Conservation (phyloP, 106 monocot genomes). For the Alisma plantagoaquatica region DNA sequence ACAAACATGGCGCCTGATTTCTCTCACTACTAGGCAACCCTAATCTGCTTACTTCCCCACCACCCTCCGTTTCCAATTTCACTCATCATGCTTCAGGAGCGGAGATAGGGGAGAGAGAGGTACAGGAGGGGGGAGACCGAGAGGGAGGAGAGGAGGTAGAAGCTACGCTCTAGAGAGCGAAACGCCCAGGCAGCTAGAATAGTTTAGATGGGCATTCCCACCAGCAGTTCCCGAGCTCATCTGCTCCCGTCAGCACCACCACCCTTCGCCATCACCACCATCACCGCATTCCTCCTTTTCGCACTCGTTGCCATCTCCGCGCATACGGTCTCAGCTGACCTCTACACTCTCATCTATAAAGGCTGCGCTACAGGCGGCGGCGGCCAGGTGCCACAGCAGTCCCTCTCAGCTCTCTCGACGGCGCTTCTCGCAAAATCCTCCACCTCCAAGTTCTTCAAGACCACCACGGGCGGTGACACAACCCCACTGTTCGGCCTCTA, state of each 20-base stretch:
- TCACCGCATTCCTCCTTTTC: conserved; percentile 2
- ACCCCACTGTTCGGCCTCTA: conserved; percentile 61
- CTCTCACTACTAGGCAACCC: too few species aligned
- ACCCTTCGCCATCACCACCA: conserved; percentile 3
- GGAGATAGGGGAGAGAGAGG: neutral
- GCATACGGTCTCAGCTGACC: conserved; percentile 13
- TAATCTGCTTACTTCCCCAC: too few species aligned
- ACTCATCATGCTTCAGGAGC: too few species aligned
- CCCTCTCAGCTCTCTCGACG: conserved; percentile 51
- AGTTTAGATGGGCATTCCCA: conserved; percentile 44
- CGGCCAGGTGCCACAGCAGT: conserved; percentile 23
- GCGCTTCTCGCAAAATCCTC: conserved; percentile 45
- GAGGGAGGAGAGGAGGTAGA: conserved; percentile 3
- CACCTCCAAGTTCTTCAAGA: conserved; percentile 70
- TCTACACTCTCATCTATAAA: conserved; percentile 74
- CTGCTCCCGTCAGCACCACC: neutral
- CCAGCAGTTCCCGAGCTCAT: conserved; percentile 5
- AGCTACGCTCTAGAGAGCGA: conserved; percentile 11
- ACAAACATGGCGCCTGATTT: too few species aligned
- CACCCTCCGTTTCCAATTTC: too few species aligned
- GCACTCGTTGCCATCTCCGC: conserved; percentile 1
- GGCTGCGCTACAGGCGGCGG: conserved; percentile 56
- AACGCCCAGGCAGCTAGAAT: too few species aligned
- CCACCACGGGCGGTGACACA: conserved; percentile 34
- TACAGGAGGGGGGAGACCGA: neutral